A percentile compares a stretch with the other conserved stretches of the same genome.
Evolutionary conservation across 2,329 filamentous ascomycete genomes (phyloP).

Genomic region (Aureobasidium sp.): DNA sequence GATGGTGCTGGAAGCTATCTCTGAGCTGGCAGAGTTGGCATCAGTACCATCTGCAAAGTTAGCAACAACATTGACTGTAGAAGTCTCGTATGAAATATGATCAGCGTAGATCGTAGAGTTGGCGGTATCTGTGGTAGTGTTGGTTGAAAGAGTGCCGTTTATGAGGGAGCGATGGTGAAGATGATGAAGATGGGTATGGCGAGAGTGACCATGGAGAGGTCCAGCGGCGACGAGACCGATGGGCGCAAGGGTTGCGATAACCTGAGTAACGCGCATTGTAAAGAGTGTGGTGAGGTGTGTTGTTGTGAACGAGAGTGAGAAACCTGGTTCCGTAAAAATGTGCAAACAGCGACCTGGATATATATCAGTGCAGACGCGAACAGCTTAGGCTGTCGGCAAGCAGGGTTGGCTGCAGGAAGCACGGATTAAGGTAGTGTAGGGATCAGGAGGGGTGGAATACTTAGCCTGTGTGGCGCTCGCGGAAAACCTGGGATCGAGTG

Average conservation of each 20-base stretch:
- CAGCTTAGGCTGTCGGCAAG: neutral
- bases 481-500: slow-evolving; percentile 2
- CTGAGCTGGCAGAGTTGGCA: slow-evolving; percentile 1
- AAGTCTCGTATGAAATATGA: slow-evolving; percentile 7
- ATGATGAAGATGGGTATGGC: slow-evolving; percentile 12
- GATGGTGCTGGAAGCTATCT: neutral
- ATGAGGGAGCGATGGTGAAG: slow-evolving; percentile 6
- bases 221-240: slow-evolving; percentile 4
- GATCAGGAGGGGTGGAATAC: slow-evolving; percentile 11
- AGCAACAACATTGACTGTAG: slow-evolving; percentile 8
- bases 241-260: neutral
- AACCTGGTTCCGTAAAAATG: slow-evolving; percentile 10
- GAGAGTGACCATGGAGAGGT: neutral
- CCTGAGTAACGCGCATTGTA: slow-evolving; percentile 11
- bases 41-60: slow-evolving; percentile 9
- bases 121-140: neutral
- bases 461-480: slow-evolving; percentile 13
- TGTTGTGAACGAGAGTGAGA: slow-evolving; percentile 7
- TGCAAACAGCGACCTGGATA: slow-evolving; percentile 10
- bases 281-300: slow-evolving; percentile 7
- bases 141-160: neutral
- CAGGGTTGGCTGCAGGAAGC: slow-evolving; percentile 5
- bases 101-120: slow-evolving; percentile 9
- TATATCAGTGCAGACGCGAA: slow-evolving; percentile 16
- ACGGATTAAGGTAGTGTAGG: slow-evolving; percentile 13